Conservation (phyloP, 1,284 basidiomycete species). For the Sanghuangporus weigelae region DNA sequence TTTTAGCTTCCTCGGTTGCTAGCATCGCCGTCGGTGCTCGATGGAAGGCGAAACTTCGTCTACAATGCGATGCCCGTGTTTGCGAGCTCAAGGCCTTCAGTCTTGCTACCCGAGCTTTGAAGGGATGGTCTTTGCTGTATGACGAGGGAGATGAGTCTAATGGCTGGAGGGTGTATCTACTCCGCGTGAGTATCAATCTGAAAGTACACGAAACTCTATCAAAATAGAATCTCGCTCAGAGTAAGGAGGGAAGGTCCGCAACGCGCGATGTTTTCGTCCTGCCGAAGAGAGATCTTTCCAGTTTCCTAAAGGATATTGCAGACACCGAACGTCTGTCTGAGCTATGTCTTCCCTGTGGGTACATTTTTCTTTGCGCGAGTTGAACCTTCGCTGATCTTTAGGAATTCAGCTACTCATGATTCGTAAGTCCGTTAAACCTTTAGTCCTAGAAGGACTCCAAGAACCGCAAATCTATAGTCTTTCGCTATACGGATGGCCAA, state of each 20-base stretch:
- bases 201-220: neutral
- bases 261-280: conserved; percentile 41
- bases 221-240: neutral
- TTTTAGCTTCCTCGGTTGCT: neutral
- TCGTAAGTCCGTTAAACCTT: conserved; percentile 35
- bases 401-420: conserved; percentile 58
- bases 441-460: neutral
- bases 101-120: neutral
- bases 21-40: neutral
- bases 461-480: conserved; percentile 39
- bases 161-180: conserved; percentile 12
- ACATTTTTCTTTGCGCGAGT: conserved; percentile 22
- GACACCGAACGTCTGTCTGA: conserved; percentile 64
- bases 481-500: conserved; percentile 76
- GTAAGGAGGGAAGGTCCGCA: neutral
- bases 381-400: conserved; percentile 21
- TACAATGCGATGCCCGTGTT: neutral
- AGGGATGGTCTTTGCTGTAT: conserved; percentile 7
- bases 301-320: conserved; percentile 63
- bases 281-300: conserved; percentile 47
- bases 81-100: conserved; percentile 1
- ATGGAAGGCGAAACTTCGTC: neutral
- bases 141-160: neutral
- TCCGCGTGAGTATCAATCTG: neutral
- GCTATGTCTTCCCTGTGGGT: conserved; percentile 65